Evolutionary conservation across 768 basidiomycete species (phyloP).

Genomic region (Piloderma croceum): DNA sequence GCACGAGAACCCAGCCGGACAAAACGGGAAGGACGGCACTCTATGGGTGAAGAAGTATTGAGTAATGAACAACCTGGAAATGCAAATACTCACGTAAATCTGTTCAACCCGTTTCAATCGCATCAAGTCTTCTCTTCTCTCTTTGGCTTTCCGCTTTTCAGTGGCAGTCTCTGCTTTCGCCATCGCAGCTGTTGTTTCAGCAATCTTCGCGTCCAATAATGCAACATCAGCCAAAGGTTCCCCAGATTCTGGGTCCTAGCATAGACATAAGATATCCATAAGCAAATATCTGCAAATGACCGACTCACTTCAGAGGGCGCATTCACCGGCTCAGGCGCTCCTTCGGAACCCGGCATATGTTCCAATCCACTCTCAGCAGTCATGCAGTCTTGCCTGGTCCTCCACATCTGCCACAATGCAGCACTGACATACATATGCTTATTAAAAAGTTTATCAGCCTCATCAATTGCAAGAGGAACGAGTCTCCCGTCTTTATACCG

Average conservation of each 20-base stretch:
- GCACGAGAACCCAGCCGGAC: conserved; percentile 86
- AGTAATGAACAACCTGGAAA: conserved; percentile 4
- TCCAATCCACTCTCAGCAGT: conserved; percentile 89
- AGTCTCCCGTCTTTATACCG: conserved; percentile 54
- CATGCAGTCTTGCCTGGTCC: conserved; percentile 92
- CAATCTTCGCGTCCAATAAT: conserved; percentile 65
- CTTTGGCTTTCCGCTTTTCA: conserved; percentile 59
- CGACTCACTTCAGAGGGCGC: conserved; percentile 36
- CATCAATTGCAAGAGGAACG: conserved; percentile 95
- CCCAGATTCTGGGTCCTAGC: conserved; percentile 51
- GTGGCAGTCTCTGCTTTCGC: conserved; percentile 41
- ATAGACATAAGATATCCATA: conserved; percentile 2
- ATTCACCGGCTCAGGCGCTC: conserved; percentile 47
- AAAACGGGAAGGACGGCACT: conserved; percentile 77
- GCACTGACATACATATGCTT: conserved; percentile 88
- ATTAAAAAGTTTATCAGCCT: conserved; percentile 87
- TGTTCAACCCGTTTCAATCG: conserved; percentile 85
- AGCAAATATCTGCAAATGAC: neutral
- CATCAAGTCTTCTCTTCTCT: conserved; percentile 75
- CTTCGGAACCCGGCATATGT: conserved; percentile 64
- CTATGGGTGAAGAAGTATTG: too few relatives aligned
- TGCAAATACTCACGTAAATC: conserved; percentile 62
- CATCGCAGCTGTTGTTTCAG: conserved; percentile 53
- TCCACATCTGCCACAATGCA: conserved; percentile 90
- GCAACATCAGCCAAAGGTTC: conserved; percentile 73